Base-by-base conservation (phyloP, 257 asterid species). In the Echium plantagineum region DNA sequence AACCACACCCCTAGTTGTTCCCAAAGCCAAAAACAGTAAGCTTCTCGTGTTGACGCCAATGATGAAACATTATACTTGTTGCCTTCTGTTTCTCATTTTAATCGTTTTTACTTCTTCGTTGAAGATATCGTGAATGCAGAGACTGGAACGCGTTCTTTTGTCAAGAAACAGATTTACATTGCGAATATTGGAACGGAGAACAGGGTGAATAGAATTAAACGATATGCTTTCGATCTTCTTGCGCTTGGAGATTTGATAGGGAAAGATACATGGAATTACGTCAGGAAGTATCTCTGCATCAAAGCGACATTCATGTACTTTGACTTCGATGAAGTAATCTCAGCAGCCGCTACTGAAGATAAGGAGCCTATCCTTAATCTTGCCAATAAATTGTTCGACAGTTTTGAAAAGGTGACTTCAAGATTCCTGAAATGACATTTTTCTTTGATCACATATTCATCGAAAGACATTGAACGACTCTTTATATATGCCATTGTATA, bases 161-260 rank as follows among this genome's bases (percentile, higher is more conserved):
- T 85, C 7, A 82, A 69, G 77, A 79, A 74, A 35, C 90, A 72
- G 1, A 66, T 89, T 53, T 85, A 78, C 73, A 80, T 85, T 4
- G 87, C 95, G 0, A 69, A 85, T 21, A 79, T 77, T 38, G 96
- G 95, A 76, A 73, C 77, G 0, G 78, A 83, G 52, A 74, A 72
- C 61, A 77, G 95, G 61, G 77, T 77, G 78, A 80, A 63, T 32
- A 82, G 94, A 74, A 62, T 89, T 71, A 86, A 77, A 57, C 80
- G 67, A 72, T 89, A 76, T 42, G 95, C 95, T 0, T 89, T 89
- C 67, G 95, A 86, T 67, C 80, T 89, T 31, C 60, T 89, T 61
- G 97, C 97, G 10, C 52, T 86, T 77, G 97, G 73, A 51, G 97
- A 89, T 57, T 69, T 89, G 78, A 84, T 89, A 6, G 89, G 84